Evolutionary conservation across 1,284 basidiomycete genomes (phyloP), one percentile per base, ranked within the genome.

Genomic region (Cryptococcus sp.): DNA sequence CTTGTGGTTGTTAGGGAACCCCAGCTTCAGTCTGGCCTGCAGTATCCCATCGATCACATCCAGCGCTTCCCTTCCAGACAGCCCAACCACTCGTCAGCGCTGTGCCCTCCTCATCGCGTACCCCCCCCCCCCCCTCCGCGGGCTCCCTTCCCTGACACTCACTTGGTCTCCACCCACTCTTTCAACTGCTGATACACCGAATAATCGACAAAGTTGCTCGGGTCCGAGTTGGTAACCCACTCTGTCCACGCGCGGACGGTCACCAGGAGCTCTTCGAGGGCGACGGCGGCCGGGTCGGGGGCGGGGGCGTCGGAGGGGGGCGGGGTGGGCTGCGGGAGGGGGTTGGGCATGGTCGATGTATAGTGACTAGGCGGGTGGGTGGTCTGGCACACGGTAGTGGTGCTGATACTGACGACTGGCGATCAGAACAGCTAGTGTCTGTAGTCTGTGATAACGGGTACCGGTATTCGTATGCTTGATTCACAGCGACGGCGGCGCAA

Each of bases 31-130:
- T 40, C 57, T 36, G 35, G 24, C 39, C 38, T 55, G 57, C 37
- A 59, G 35, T 12, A 59, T 55, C 33, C 36, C 23, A 49, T 59
- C 57, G 35, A 59, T 59, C 8, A 59, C 21, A 18, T 59, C 46
- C 23, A 59, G 46, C 18, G 50, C 43, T 38, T 55, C 53, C 18
- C 57, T 54, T 23, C 16, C 21, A 28, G n/a, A 38, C 20, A 42
- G 12, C 23, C 3, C 21, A 18, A 16, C 38, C n/a, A 50, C 8
- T 5, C 28, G 28, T 33, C 28, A 33, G 28, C 28, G 28, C 28
- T 4, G 28, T 9, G 9, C 28, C 38, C 9, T n/a, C n/a, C n/a
- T n/a, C n/a, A n/a, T n/a, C n/a, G n/a, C n/a, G n/a, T n/a, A n/a
- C n/a, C n/a, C n/a, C n/a, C n/a, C n/a, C n/a, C n/a, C n/a, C n/a